phyloP scores from a whole-genome alignment of 768 basidiomycete species.

The Saitozyma podzolica region DNA sequence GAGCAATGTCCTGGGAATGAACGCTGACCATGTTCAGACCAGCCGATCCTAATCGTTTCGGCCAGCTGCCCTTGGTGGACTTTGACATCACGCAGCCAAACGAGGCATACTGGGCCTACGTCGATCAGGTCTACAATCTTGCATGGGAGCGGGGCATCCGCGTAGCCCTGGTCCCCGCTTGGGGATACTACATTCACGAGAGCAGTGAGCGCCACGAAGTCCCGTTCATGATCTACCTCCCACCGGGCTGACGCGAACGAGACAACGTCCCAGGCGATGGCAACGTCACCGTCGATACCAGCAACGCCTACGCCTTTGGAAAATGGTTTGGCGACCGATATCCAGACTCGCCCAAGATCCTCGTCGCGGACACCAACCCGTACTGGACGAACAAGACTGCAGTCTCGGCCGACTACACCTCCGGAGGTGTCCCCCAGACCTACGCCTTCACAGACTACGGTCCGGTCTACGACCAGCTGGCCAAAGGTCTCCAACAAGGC shows the following conservation, averaged over 20 bases:
- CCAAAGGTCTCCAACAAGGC: not conserved
- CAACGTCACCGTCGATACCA: not conserved
- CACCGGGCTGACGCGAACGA: not conserved
- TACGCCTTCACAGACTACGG: not conserved
- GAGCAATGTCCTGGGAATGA: not conserved
- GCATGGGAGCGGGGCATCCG: constrained; percentile 4
- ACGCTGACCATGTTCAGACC: not conserved
- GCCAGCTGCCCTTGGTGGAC: not conserved
- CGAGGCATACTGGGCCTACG: constrained; percentile 2
- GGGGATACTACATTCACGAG: constrained; percentile 4
- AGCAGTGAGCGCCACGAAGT: not conserved
- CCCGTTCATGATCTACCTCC: not conserved
- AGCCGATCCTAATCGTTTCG: not conserved
- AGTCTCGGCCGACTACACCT: not conserved
- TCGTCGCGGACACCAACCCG: constrained; percentile 2
- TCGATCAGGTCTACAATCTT: not conserved
- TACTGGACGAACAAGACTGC: not conserved
- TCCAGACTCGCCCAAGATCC: constrained; percentile 2
- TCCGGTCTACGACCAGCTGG: not conserved
- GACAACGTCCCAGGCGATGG: not conserved
- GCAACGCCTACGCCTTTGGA: constrained; percentile 1
- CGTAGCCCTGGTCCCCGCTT: not conserved
- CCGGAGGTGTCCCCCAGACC: not conserved
- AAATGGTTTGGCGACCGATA: constrained; percentile 2
- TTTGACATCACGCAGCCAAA: not conserved